phyloP scores from a whole-genome alignment of 2,329 filamentous ascomycete genomes.

The Fusarium protoensiforme region DNA sequence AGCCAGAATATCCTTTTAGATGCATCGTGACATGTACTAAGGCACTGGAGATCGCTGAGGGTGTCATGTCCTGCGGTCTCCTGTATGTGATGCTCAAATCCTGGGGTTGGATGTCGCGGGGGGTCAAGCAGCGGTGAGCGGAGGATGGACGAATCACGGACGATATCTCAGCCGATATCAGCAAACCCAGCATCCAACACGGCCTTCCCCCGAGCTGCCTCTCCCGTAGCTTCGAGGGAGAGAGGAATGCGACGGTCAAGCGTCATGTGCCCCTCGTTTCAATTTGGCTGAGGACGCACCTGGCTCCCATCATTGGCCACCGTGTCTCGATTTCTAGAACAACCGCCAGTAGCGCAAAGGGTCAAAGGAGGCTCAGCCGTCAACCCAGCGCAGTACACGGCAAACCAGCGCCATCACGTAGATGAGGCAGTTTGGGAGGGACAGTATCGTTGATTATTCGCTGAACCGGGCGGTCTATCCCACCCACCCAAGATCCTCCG shows the following conservation, averaged over 20 bases:
- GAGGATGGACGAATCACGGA: constrained; percentile 24
- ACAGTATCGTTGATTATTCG: constrained; percentile 33
- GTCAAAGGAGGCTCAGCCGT: constrained; percentile 37
- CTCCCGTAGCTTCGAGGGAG: constrained; percentile 25
- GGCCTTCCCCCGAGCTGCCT: constrained; percentile 32
- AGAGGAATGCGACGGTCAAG: constrained; percentile 37
- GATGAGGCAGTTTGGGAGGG: constrained; percentile 30
- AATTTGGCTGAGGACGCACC: constrained; percentile 27
- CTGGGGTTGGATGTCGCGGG: constrained; percentile 23
- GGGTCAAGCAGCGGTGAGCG: constrained; percentile 42
- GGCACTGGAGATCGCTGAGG: constrained; percentile 4
- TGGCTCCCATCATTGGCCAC: constrained; percentile 37
- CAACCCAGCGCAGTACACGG: constrained; percentile 18
- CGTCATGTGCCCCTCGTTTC: constrained; percentile 41
- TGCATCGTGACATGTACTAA: constrained; percentile 26
- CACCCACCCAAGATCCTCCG: constrained; percentile 35
- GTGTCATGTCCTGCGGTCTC: constrained; percentile 8
- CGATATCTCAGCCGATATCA: constrained; percentile 3
- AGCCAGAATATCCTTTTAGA: constrained; percentile 9
- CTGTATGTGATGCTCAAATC: constrained; percentile 35
- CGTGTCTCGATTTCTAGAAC: constrained; percentile 45
- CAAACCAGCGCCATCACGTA: constrained; percentile 24
- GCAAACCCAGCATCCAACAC: constrained; percentile 31
- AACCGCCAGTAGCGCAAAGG: constrained; percentile 49
- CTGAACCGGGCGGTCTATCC: constrained; percentile 26